These are phyloP conservation scores for Farysia itapuensis DNA, from an alignment of 1,284 basidiomycete genomes.

Conservation along the genomic window DNA sequence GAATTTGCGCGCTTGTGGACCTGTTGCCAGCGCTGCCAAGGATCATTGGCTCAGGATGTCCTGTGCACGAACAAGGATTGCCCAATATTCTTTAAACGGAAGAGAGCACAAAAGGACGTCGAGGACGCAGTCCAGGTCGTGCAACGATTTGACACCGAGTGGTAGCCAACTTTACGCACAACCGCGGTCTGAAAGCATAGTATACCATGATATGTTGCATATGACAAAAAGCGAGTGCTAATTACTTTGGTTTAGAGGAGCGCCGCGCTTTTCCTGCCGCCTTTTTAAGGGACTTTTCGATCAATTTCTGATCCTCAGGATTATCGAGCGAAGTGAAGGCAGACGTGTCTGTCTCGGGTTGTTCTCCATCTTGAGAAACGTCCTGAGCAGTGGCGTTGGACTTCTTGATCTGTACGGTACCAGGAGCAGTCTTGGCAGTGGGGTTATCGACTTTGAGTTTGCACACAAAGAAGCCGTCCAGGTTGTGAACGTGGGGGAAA, in stretches of 20 bases:
- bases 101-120: constrained; percentile 52
- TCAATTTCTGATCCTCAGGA: constrained; percentile 30
- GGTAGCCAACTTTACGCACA: constrained; percentile 20
- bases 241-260: too few species aligned
- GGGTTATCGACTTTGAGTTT: constrained; percentile 79
- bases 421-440: constrained; percentile 10
- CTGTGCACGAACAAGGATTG: constrained; percentile 95
- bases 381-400: background rate
- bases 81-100: constrained; percentile 93
- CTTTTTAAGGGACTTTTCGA: constrained; percentile 33
- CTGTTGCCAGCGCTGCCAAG: constrained; percentile 58
- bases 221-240: too few species aligned
- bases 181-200: too few species aligned
- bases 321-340: constrained; percentile 16
- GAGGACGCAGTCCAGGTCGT: constrained; percentile 46
- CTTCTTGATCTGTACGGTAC: background rate
- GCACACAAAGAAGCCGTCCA: constrained; percentile 99
- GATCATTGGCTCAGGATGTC: constrained; percentile 72
- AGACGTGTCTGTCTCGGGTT: background rate
- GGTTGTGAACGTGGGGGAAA: constrained; percentile 63
- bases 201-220: too few species aligned
- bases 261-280: background rate
- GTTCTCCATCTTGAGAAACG: background rate
- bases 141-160: constrained; percentile 45
- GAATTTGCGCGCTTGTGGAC: constrained; percentile 59